Conservation (phyloP, 148 eudicot species). For the Vaccinium corymbosum region DNA sequence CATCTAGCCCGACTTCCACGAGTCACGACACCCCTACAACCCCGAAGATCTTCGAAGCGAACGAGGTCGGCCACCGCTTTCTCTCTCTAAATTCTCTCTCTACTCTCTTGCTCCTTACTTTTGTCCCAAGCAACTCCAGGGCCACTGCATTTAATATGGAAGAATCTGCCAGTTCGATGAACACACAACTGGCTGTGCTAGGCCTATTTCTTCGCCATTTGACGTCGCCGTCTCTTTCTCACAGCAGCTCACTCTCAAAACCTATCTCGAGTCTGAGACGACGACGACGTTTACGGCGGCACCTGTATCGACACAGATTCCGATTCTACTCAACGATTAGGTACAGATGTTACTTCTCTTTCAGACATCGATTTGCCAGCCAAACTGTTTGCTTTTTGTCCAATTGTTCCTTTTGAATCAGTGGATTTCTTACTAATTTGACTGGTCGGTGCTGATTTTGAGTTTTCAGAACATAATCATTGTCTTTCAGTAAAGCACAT, state of each 20-base stretch:
- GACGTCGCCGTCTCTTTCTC: conserved; percentile 17
- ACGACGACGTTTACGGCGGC: conserved; percentile 16
- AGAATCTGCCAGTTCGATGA: neutral
- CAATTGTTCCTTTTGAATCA: neutral
- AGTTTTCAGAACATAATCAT: neutral
- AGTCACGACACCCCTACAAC: too few species aligned
- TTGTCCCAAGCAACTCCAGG: conserved; percentile 21
- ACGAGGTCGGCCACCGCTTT: conserved; percentile 8
- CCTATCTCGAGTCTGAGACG: conserved; percentile 8
- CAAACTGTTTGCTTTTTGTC: neutral
- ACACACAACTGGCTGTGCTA: neutral
- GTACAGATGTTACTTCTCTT: neutral
- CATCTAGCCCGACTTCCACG: neutral
- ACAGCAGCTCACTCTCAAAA: too few species aligned
- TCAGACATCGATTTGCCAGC: neutral
- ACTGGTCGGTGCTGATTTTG: conserved; percentile 11
- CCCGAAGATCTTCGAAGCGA: neutral
- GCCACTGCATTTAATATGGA: neutral
- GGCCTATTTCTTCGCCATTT: neutral
- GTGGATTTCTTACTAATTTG: neutral
- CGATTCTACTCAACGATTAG: neutral
- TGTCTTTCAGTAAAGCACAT: neutral
- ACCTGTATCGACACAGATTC: neutral
- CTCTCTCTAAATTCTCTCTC: conserved; percentile 13
- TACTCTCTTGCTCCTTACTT: conserved; percentile 13